phyloP scores from a whole-genome alignment of 176 grass and related monocot species.

The Musa itinerans region DNA sequence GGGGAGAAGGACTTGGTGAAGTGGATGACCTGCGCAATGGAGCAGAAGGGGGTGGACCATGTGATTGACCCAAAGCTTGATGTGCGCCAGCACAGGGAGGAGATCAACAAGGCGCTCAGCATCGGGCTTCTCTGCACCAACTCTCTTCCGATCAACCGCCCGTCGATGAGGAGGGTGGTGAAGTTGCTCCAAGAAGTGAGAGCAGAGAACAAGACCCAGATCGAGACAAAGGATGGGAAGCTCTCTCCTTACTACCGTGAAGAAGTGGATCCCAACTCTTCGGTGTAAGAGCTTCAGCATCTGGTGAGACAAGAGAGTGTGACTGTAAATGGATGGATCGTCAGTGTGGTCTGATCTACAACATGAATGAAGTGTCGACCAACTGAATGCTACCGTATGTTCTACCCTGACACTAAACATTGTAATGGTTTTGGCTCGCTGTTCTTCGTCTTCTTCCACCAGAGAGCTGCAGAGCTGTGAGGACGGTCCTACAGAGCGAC shows the following conservation, averaged over 20 bases:
- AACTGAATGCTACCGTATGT: no score
- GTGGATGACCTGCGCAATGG: constrained; percentile 60
- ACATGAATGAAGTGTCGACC: no score
- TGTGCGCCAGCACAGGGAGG: constrained; percentile 27
- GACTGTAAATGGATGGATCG: no score
- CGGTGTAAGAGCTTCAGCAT: no score
- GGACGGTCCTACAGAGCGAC: no score
- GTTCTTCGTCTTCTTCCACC: no score
- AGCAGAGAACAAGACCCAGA: constrained; percentile 16
- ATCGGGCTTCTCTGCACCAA: constrained; percentile 68
- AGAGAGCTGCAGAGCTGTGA: no score
- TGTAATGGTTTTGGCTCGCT: no score
- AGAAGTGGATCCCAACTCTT: constrained; percentile 23
- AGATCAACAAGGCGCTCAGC: constrained; percentile 47
- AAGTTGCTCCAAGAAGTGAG: constrained; percentile 81
- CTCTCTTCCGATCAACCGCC: constrained; percentile 80
- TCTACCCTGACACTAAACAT: no score
- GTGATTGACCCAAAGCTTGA: constrained; percentile 59
- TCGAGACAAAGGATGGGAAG: constrained; percentile 34
- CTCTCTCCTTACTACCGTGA: constrained; percentile 54
- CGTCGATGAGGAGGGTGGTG: constrained; percentile 60
- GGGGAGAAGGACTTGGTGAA: constrained; percentile 94
- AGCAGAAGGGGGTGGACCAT: constrained; percentile 48
- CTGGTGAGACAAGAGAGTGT: no score
- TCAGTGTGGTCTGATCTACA: no score